Base-by-base conservation (phyloP, 371 early-diverging fungal species). In the Mucor indicus region DNA sequence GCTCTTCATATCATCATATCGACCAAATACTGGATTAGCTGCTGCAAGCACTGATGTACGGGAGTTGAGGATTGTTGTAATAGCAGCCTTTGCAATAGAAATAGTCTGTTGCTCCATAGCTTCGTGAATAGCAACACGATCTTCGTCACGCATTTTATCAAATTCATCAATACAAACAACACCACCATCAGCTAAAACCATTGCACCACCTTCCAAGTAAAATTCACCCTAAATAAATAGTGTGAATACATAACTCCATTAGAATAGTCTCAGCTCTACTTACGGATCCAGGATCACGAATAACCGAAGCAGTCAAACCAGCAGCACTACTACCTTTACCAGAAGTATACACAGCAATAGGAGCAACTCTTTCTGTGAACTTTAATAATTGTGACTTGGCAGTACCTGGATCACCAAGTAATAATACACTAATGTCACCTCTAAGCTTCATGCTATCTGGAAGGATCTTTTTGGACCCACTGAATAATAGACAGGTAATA, bases 21-120 rank as follows among this genome's bases (percentile, higher is more conserved):
- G 89, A 49, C 99, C 99, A 81, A 98, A 99, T 19, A 97, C 92
- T n/a, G 99, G 99, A 75, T 99, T 99, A n/a, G 99, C 99, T 9
- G 99, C 99, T 3, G 99, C 99, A 22, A 99, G 78, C 5, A 99
- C 98, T 22, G 97, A 92, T 0, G 99, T 94, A 51, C 99, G 81
- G 4, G 99, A 95, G 72, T 99, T 99, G 25, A 99, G 79, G 48
- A 98, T 93, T 0, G 99, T 99, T 1, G 99, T 99, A 64, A 99
- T 99, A 54, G 99, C 99, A 17, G 99, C 99, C 75, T 99, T 99
- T 43, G 99, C 98, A 57, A 99, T 99, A 8, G 96, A 96, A 49
- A 99, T 99, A 1, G 99, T 99, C 69, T 99, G 99, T 76, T 99
- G 99, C 79, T 99, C 99, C 99, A 99, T 99, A 16, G 99, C 99